phyloP scores from a whole-genome alignment of 2,329 filamentous ascomycete genomes.

The Ceratocystis albifundus region DNA sequence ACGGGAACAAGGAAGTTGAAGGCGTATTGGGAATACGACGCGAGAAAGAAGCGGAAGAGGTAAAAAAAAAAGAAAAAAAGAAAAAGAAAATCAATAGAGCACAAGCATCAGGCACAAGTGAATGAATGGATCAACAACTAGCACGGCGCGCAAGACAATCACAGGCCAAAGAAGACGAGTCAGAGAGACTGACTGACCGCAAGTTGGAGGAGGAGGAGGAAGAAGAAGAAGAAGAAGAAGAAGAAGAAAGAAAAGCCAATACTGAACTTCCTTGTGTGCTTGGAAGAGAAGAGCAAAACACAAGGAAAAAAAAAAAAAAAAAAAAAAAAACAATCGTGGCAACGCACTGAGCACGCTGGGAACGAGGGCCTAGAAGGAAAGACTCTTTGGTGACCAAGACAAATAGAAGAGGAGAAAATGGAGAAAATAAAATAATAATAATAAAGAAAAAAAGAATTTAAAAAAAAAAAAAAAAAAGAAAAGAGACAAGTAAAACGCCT shows the following conservation, averaged over 20 bases:
- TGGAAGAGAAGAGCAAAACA: too few species aligned
- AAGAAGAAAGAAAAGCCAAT: neutral
- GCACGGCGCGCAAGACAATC: neutral
- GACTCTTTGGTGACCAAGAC: neutral
- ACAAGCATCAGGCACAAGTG: neutral
- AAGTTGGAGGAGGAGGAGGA: neutral
- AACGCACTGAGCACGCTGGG: neutral
- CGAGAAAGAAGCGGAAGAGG: neutral
- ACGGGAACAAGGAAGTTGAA: neutral
- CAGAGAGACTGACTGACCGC: neutral
- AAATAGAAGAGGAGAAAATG: neutral
- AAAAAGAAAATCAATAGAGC: neutral
- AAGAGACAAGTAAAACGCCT: neutral
- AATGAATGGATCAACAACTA: too few species aligned
- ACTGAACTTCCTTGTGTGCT: neutral
- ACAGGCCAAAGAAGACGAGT: neutral
- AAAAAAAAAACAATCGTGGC: neutral
- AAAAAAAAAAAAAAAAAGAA: constrained; percentile 9
- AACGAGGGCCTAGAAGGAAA: neutral
- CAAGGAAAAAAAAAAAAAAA: neutral
- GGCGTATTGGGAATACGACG: neutral
- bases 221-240: neutral
- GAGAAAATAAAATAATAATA: neutral
- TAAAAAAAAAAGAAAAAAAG: neutral
- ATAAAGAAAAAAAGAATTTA: constrained; percentile 7